Conservation (phyloP, 2,329 filamentous ascomycete species). For the Cladosporium sphaerospermum region DNA sequence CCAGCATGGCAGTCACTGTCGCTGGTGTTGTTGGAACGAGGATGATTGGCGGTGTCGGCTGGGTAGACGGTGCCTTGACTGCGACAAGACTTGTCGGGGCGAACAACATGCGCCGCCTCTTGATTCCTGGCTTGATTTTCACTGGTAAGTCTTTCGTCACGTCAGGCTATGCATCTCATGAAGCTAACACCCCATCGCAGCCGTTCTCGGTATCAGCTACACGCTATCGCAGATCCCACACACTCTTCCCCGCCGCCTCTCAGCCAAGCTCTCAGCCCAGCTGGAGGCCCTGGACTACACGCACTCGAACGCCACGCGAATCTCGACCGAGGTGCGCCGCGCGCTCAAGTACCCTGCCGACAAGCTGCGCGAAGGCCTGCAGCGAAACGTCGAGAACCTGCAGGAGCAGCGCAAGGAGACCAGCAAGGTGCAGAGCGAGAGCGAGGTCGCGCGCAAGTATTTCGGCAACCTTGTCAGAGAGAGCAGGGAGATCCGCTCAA, state of each 20-base stretch:
- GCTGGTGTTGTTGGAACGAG: constrained; percentile 78
- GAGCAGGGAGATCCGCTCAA: constrained; percentile 42
- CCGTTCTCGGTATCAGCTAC: constrained; percentile 69
- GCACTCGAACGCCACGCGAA: constrained; percentile 78
- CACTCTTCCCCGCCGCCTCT: constrained; percentile 79
- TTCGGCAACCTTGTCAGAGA: constrained; percentile 77
- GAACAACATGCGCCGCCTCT: constrained; percentile 71
- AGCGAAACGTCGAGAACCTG: constrained; percentile 79
- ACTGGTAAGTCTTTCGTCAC: constrained; percentile 55
- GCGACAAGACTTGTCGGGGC: constrained; percentile 74
- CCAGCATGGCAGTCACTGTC: constrained; percentile 88
- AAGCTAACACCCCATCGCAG: constrained; percentile 43
- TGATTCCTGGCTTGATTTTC: constrained; percentile 72
- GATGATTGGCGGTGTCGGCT: constrained; percentile 75
- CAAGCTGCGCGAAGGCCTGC: constrained; percentile 74
- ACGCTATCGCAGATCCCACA: constrained; percentile 80
- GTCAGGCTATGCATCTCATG: constrained; percentile 2
- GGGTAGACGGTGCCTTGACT: constrained; percentile 81
- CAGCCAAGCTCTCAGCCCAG: constrained; percentile 74
- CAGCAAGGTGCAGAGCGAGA: constrained; percentile 72
- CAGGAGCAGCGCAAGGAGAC: constrained; percentile 73
- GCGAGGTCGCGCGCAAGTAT: constrained; percentile 81
- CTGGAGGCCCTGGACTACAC: constrained; percentile 84
- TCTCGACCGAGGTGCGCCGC: constrained; percentile 78
- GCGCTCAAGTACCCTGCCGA: constrained; percentile 83